Evolutionary conservation across 129 eudicot genomes (phyloP).

Genomic region (Logfia minima): DNA sequence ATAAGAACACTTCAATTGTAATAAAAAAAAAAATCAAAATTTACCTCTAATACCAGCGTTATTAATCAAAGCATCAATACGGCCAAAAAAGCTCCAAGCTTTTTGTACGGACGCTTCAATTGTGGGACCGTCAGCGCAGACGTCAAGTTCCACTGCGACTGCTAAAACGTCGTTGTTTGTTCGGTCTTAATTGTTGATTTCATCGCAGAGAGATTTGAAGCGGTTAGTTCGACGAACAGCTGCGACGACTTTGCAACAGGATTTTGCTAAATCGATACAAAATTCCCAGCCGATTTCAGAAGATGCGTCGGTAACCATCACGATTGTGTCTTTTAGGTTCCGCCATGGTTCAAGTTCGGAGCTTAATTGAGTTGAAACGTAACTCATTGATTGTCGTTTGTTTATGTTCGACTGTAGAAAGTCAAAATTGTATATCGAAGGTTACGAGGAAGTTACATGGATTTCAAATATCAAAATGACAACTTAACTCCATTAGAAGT

Average conservation of each 20-base stretch:
- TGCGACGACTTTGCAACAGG: constrained; percentile 22
- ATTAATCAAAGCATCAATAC: constrained; percentile 14
- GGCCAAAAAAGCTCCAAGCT: constrained; percentile 9
- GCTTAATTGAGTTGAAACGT: not conserved
- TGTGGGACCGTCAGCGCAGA: not conserved
- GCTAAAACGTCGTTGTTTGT: not conserved
- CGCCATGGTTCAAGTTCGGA: constrained; percentile 7
- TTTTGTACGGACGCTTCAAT: not conserved
- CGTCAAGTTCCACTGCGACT: constrained; percentile 19
- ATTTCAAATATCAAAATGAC: too few relatives aligned
- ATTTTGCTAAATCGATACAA: constrained; percentile 18
- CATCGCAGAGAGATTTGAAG: constrained; percentile 14
- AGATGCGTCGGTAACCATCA: constrained; percentile 26
- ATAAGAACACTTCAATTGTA: not conserved
- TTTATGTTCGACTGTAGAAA: not conserved
- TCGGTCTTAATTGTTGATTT: constrained; percentile 5
- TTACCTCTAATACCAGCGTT: constrained; percentile 34
- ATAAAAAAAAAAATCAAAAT: not conserved
- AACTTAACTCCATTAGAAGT: too few relatives aligned
- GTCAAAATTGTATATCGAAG: too few relatives aligned
- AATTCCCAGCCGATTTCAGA: constrained; percentile 22
- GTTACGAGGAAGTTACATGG: not conserved
- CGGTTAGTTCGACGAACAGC: constrained; percentile 24
- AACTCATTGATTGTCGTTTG: not conserved
- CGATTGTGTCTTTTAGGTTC: constrained; percentile 5